Evolutionary conservation across 169 alveolate genomes (phyloP).

Genomic region (Eimeria mitis): DNA sequence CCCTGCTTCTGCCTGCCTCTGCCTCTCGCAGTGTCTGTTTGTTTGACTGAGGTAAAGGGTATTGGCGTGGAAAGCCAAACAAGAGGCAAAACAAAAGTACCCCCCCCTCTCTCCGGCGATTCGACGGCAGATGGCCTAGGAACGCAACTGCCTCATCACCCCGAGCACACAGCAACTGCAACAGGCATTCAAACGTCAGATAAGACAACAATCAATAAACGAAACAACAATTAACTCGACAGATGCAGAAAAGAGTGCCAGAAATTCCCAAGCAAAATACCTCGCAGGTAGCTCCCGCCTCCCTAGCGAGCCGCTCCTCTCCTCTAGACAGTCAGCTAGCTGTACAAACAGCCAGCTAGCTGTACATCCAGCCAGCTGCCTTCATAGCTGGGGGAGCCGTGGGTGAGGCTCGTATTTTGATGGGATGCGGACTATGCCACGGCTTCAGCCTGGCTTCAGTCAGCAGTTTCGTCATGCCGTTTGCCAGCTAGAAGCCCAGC

Average conservation of each 20-base stretch:
- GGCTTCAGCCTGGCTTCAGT: not conserved
- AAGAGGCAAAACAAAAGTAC: no score
- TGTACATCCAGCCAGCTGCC: not conserved
- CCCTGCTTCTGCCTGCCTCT: no score
- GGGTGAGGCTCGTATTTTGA: not conserved
- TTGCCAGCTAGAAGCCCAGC: conserved; percentile 19
- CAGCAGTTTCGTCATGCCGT: not conserved
- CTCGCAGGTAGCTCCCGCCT: not conserved
- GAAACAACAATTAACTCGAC: not conserved
- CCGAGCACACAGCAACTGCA: not conserved
- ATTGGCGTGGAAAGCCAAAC: no score
- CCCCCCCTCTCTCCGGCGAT: no score
- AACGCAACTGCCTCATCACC: not conserved
- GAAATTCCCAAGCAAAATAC: not conserved
- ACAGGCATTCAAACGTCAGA: not conserved
- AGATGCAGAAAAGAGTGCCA: not conserved
- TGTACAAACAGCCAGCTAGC: not conserved
- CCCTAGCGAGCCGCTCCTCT: not conserved
- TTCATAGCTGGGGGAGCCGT: not conserved
- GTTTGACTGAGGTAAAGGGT: no score
- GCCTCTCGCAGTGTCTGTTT: no score
- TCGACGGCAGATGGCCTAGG: no score
- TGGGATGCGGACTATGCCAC: not conserved
- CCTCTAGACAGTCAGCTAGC: not conserved
- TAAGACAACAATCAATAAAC: not conserved